phyloP scores from a whole-genome alignment of 1,139 yeast genomes.

The Geotrichum citri-aurantii region DNA sequence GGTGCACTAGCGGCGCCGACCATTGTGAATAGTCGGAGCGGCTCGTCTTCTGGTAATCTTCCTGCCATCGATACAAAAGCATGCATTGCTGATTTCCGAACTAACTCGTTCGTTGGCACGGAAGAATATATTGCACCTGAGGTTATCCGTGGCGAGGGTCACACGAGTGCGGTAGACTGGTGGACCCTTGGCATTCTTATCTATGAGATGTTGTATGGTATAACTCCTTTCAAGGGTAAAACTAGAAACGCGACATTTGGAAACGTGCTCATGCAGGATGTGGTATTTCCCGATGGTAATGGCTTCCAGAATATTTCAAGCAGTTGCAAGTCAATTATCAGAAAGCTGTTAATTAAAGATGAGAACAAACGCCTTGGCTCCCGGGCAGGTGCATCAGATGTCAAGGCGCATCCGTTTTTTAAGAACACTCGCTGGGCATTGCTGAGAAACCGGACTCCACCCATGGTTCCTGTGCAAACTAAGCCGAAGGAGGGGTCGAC shows the following conservation, averaged over 20 bases:
- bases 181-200: conserved; percentile 94
- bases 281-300: conserved; percentile 50
- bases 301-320: conserved; percentile 51
- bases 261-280: conserved; percentile 77
- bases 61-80: conserved; percentile 77
- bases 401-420: conserved; percentile 84
- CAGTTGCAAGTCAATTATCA: conserved; percentile 69
- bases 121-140: conserved; percentile 98
- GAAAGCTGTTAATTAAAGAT: conserved; percentile 77
- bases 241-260: conserved; percentile 86
- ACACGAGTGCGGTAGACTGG: conserved; percentile 98
- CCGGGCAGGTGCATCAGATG: conserved; percentile 91
- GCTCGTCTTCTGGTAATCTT: conserved; percentile 30
- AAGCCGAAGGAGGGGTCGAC: conserved; percentile 38
- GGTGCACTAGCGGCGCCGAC: conserved; percentile 50
- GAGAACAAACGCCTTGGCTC: conserved; percentile 86
- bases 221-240: conserved; percentile 91
- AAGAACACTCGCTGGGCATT: conserved; percentile 93
- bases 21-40: conserved; percentile 42
- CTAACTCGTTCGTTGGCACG: conserved; percentile 96
- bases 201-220: conserved; percentile 91
- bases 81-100: conserved; percentile 90
- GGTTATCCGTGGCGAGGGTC: conserved; percentile 94
- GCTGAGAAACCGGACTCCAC: conserved; percentile 85
- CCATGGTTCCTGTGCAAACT: conserved; percentile 71